phyloP scores from a whole-genome alignment of 2,329 filamentous ascomycete species.

The Zymoseptoria crescenta region DNA sequence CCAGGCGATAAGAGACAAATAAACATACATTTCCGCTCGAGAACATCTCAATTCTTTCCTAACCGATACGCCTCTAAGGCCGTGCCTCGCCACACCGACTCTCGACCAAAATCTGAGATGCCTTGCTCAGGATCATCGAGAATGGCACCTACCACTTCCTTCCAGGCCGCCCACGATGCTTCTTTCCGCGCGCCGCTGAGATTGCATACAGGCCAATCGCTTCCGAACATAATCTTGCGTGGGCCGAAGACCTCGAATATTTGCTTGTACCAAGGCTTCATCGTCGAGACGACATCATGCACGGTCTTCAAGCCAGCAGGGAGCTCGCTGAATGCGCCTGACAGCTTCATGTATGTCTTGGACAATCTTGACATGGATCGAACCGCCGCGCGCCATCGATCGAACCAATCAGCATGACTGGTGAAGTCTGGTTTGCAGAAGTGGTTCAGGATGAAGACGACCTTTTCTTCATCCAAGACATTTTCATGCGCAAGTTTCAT shows the following conservation, averaged over 20 bases:
- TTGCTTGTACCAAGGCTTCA: conserved; percentile 64
- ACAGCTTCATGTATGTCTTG: conserved; percentile 83
- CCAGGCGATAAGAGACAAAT: not conserved
- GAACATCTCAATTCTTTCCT: not conserved
- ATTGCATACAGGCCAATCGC: conserved; percentile 90
- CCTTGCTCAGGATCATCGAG: conserved; percentile 37
- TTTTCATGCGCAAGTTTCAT: conserved; percentile 50
- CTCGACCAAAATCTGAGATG: conserved; percentile 54
- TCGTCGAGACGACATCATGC: conserved; percentile 52
- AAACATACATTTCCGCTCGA: not conserved
- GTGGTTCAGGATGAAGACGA: conserved; percentile 70
- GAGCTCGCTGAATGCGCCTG: conserved; percentile 76
- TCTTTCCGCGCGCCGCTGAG: conserved; percentile 50
- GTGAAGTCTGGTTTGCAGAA: conserved; percentile 73
- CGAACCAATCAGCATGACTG: conserved; percentile 43
- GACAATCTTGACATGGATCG: conserved; percentile 56
- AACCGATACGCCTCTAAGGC: conserved; percentile 60
- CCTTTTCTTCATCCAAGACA: conserved; percentile 51
- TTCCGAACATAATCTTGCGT: conserved; percentile 74
- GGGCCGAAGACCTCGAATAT: conserved; percentile 66
- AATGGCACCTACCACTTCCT: conserved; percentile 58
- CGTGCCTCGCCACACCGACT: conserved; percentile 64
- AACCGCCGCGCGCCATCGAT: conserved; percentile 63
- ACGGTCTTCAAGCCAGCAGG: conserved; percentile 40
- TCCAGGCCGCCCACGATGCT: conserved; percentile 69